Evolutionary conservation across 352 stramenopile species (phyloP), one percentile per base, ranked within the genome.

Genomic region (Phytophthora palmivora): DNA sequence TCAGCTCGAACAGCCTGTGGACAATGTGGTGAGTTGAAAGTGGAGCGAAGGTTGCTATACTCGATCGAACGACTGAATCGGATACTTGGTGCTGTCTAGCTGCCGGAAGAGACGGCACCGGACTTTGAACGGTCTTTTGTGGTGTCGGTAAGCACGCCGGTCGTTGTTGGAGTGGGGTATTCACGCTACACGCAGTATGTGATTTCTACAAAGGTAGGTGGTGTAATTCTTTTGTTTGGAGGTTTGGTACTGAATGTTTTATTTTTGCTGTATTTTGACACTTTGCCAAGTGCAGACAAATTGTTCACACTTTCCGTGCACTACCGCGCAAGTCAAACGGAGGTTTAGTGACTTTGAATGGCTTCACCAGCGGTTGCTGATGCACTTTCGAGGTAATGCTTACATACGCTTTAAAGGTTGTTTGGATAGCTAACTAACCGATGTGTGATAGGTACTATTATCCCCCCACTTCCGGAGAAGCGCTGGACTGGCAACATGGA

Each of bases 291-390:
- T 57, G 22, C 36, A 95, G 87, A 91, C 81, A 2, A 88, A 93
- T 26, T 80, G 73, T 16, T 67, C 62, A 16, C 68, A 79, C 18
- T 95, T 95, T 38, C 84, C 84, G 7, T 89, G 78, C 45, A 63
- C 71, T 10, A 71, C 74, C 6, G 83, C 79, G 22, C 84, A 94
- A 88, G 87, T 97, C 26, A 91, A 90, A 44, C 77, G 90, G 8
- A 79, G 90, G 11, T 97, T 95, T 61, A 95, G 84, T 50, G 90
- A 97, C 66, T 96, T 97, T 43, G 84, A 94, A 52, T 97, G 90
- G 90, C 78, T 96, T 6, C 90, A 96, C 28, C 70, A 93, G 50
- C 79, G 90, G 6, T 62, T 97, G 22, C 52, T 89, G 12, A 74
- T 84, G 58, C 72, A 87, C 33, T 96, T 92, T 74, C 84, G 82